Base-by-base conservation (phyloP, 2,329 filamentous ascomycete genomes). In the Xylaria sp. region DNA sequence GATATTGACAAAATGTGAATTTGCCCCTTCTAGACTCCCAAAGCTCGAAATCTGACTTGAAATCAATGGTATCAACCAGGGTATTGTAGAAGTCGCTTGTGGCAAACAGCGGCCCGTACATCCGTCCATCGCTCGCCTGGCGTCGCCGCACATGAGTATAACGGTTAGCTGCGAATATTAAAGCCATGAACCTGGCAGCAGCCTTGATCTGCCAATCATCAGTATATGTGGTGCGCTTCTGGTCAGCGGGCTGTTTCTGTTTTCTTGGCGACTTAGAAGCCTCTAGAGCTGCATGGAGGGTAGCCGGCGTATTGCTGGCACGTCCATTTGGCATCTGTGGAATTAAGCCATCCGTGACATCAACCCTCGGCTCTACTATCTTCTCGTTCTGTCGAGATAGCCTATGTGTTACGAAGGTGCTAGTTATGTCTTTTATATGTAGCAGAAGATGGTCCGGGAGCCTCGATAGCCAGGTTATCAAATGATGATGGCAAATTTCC, bases 171-270 rank as follows among this genome's bases (percentile, higher is more conserved):
- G 90, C 87, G 76, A 97, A 97, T 1, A 97, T 79, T 24, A 97
- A 79, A 9, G 92, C 89, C 84, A 97, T 90, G 2, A 97, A 89
- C 72, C 91, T 90, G 2, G 93, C 90, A 7, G 92, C 92, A 11
- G 92, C 92, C 77, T 89, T 92, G 65, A 97, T 88, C 79, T 97
- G 94, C 94, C 94, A 98, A 76, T 97, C 94, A 67, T 95, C 92
- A 21, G 86, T 85, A 77, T 96, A 97, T 0, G 75, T 72, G 7
- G 76, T 73, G 11, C 89, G 81, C 1, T 89, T 84, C 69, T 84
- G 84, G 72, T 87, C 88, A 7, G 85, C 80, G 34, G 85, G 83
- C 36, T 87, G 85, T 61, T 87, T 87, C 21, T 82, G 78, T 75
- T 86, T 88, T 76, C 87, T 89, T 11, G 83, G 81, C 2, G 83